Evolutionary conservation across 2,329 filamentous ascomycete genomes (phyloP).

Genomic region (Dactylella cylindrospora): DNA sequence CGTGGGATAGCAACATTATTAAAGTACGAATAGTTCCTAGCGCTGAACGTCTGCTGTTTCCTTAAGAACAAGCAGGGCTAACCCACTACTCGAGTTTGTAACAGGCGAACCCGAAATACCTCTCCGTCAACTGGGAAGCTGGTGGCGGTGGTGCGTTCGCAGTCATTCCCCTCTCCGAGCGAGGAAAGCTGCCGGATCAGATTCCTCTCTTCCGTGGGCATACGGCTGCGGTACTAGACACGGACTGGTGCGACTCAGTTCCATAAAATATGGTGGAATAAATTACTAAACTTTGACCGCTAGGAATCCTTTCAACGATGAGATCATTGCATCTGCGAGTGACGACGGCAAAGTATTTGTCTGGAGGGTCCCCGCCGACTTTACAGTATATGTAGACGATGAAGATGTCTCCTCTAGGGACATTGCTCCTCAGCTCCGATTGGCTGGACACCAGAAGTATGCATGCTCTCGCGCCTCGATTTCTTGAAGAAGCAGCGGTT

Average conservation of each 20-base stretch:
- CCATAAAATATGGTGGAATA: conserved; percentile 39
- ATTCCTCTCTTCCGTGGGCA: conserved; percentile 95
- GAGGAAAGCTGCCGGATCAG: conserved; percentile 84
- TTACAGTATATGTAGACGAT: conserved; percentile 78
- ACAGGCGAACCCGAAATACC: conserved; percentile 90
- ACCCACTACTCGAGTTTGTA: conserved; percentile 4
- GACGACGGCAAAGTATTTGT: conserved; percentile 97
- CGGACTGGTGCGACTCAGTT: conserved; percentile 68
- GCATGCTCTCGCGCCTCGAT: conserved; percentile 45
- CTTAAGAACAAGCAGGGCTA: not conserved
- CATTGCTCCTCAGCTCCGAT: conserved; percentile 75
- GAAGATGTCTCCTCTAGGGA: conserved; percentile 73
- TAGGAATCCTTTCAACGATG: conserved; percentile 96
- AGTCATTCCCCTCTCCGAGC: conserved; percentile 86
- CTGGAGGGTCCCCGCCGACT: conserved; percentile 89
- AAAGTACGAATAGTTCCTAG: conserved; percentile 66
- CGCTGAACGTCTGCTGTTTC: not conserved
- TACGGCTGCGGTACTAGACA: conserved; percentile 92
- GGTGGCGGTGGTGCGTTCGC: conserved; percentile 95
- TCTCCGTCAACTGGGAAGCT: conserved; percentile 98
- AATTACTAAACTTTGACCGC: not conserved
- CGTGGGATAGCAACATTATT: conserved; percentile 97
- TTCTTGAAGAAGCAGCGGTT: too few relatives aligned
- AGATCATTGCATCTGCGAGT: conserved; percentile 85
- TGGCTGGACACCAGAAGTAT: conserved; percentile 83